Conservation (phyloP, 805 yeast genomes). For the Teunomyces stri region DNA sequence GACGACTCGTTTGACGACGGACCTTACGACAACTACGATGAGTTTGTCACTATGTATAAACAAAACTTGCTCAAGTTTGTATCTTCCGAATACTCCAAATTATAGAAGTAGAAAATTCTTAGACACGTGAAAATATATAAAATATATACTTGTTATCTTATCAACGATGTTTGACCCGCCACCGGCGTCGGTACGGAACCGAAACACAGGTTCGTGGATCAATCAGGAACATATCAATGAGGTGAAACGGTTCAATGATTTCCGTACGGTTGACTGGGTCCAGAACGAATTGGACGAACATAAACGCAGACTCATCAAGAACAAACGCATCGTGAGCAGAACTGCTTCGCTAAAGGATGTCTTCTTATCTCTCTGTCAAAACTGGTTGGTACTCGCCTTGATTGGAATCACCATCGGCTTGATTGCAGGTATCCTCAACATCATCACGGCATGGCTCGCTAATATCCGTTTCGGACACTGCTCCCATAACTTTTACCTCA, state of each 20-base stretch:
- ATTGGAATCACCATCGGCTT: conserved; percentile 79
- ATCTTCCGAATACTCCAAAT: not conserved
- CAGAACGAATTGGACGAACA: conserved; percentile 57
- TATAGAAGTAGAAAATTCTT: not conserved
- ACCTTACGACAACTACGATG: conserved; percentile 22
- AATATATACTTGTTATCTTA: not conserved
- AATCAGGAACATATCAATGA: conserved; percentile 35
- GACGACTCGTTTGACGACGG: conserved; percentile 26
- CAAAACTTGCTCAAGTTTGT: conserved; percentile 17
- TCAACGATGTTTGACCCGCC: not conserved
- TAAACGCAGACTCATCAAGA: conserved; percentile 23
- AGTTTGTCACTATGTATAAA: conserved; percentile 16
- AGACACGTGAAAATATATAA: not conserved
- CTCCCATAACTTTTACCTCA: conserved; percentile 62
- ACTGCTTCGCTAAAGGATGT: conserved; percentile 21
- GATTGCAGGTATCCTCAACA: conserved; percentile 78
- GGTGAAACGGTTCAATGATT: conserved; percentile 55
- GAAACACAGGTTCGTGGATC: conserved; percentile 37
- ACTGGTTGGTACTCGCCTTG: conserved; percentile 71
- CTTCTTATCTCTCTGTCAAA: conserved; percentile 41
- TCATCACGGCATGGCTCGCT: conserved; percentile 84
- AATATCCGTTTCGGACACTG: conserved; percentile 81
- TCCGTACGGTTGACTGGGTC: conserved; percentile 69
- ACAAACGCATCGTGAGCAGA: conserved; percentile 9
- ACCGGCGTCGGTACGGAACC: not conserved